Base-by-base conservation (phyloP, 2,329 filamentous ascomycete genomes). In the Aspergillus sp. region DNA sequence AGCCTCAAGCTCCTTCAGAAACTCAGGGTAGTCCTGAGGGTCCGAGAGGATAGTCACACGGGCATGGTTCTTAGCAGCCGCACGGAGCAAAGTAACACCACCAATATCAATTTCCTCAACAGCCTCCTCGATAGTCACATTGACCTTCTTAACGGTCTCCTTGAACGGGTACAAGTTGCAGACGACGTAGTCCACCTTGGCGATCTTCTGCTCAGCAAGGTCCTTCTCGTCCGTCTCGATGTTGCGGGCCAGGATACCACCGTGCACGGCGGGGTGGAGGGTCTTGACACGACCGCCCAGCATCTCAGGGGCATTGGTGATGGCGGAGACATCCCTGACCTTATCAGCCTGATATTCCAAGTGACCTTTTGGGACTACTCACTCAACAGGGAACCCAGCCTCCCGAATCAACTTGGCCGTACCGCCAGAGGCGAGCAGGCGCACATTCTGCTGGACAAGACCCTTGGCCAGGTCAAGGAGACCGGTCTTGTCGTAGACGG, bases 121-220 rank as follows among this genome's bases (percentile, higher is more conserved):
- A 45, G 93, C 93, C 74, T 98, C 91, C 45, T 88, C 83, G 54
- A 98, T 88, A 52, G 91, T 97, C 63, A 98, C 93, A 64, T 95
- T 95, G 76, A 94, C 84, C 79, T 96, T 95, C 61, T 90, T 86
- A 60, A 98, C 84, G 27, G 93, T 98, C 69, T 97, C 90, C 77
- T 96, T 96, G 83, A 98, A 98, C 10, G 93, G 93, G 73, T 98
- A 97, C 48, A 98, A 81, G 75, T 98, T 98, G 85, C 93, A 97
- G 67, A 98, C 86, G 60, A 95, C 89, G 62, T 85, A 95, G 79
- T 95, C 89, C 51, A 95, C 89, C 75, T 95, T 95, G 75, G 87
- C 81, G 69, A 95, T 95, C 73, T 90, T 93, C 74, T 95, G 89
- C 70, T 93, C 87, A 45, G 88, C 89, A 44, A 98, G 84, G 66